These are phyloP conservation scores for Naganishia liquefaciens DNA, from an alignment of 1,284 basidiomycete genomes.

Conservation along the genomic window DNA sequence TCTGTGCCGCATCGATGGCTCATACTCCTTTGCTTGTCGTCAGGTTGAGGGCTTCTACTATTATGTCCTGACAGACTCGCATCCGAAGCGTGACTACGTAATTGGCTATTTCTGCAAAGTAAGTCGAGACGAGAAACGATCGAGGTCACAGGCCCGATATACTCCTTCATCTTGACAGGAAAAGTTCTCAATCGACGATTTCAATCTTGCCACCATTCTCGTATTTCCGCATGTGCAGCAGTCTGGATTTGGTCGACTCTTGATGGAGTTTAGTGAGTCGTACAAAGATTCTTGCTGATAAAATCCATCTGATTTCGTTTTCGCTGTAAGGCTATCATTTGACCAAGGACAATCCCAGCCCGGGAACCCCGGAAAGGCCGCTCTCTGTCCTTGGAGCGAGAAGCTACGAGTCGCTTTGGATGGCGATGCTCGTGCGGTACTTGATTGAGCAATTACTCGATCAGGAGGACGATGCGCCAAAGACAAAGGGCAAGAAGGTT, in stretches of 20 bases:
- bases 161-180: constrained; percentile 61
- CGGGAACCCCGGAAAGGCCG: constrained; percentile 92
- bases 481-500: constrained; percentile 33
- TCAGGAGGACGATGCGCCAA: constrained; percentile 23
- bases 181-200: constrained; percentile 92
- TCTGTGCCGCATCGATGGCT: neutral
- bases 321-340: constrained; percentile 77
- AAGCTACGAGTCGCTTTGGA: constrained; percentile 89
- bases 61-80: constrained; percentile 86
- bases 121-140: constrained; percentile 20
- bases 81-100: constrained; percentile 74
- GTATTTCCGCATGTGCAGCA: constrained; percentile 91
- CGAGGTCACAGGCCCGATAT: neutral
- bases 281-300: neutral
- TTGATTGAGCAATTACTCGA: constrained; percentile 44
- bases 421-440: constrained; percentile 64
- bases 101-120: constrained; percentile 96
- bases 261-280: constrained; percentile 92
- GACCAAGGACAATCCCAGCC: constrained; percentile 69
- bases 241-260: constrained; percentile 85
- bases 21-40: neutral
- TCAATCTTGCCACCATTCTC: constrained; percentile 96
- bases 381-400: constrained; percentile 88
- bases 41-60: constrained; percentile 65
- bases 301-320: neutral